Base-by-base conservation (phyloP, 2,329 filamentous ascomycete species). In the Colletotrichum zoysiae region DNA sequence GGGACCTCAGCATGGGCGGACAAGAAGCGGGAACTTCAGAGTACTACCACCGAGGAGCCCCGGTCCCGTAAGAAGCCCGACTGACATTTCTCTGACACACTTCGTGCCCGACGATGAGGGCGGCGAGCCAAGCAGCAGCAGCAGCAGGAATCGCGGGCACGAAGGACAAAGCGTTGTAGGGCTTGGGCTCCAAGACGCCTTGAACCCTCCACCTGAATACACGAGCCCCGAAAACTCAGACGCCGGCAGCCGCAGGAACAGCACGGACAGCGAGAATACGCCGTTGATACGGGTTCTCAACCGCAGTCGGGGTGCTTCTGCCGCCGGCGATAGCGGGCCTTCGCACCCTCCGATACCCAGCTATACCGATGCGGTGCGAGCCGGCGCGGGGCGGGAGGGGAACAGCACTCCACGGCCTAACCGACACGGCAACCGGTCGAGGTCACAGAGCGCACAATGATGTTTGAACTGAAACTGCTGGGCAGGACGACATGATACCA, bases 11-110 rank as follows among this genome's bases (percentile, higher is more conserved):
- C 94, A 97, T 80, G 89, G 88, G 50, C 88, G 95, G 71, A 92
- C 92, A 53, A 88, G 90, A 73, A 96, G 93, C 77, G 93, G 93
- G 65, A 95, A 94, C 77, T 91, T 95, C 78, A 88, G 94, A 74
- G 86, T 95, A 57, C 85, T 92, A 76, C 86, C 91, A 74, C 93
- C 95, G 11, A 93, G 93, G 26, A 97, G 94, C 78, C 95, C 95
- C 0, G 96, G 96, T 3, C 96, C 96, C 1, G 88, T 95, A 73
- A 89, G 95, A 76, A 97, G 94, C 78, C 95, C 96, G 11, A 98
- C 96, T 14, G 96, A 98, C 80, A 99, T 99, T 75, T 98, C 95
- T 11, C 88, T 99, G 59, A 93, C 95, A 38, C 94, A 95, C 77
- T 87, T 98, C 65, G 91, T 93, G 56, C 92, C 88, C 3, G 86